Percentiles rank a stretch among this genome's conserved stretches.
Evolutionary conservation across 371 early-diverging fungal genomes (phyloP).

Genomic region (Mortierella sp.): DNA sequence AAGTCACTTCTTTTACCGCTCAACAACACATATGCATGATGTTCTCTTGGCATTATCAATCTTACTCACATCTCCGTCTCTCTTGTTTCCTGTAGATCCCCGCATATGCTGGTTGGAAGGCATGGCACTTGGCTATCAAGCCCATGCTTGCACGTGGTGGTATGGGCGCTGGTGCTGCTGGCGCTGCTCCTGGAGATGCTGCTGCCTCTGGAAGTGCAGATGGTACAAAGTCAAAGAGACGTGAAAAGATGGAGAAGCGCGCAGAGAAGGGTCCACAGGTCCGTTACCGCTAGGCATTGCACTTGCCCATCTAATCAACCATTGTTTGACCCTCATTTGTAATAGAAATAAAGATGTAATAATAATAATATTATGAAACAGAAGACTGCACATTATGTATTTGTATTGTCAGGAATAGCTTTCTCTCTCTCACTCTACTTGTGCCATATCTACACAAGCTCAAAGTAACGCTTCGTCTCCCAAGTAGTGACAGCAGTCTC

Average conservation of each 20-base stretch:
- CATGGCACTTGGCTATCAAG: conserved; percentile 67
- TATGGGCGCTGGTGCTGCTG: conserved; percentile 20
- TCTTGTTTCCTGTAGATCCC: conserved; percentile 65
- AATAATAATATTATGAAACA: conserved; percentile 1
- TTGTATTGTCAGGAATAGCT: neutral
- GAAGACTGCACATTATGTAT: neutral
- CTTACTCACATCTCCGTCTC: neutral
- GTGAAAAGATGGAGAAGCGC: conserved; percentile 71
- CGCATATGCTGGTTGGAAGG: conserved; percentile 69
- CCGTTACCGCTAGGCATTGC: conserved; percentile 19
- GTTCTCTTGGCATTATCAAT: conserved; percentile 1
- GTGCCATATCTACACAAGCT: conserved; percentile 58
- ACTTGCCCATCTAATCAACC: neutral
- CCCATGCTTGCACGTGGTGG: conserved; percentile 60
- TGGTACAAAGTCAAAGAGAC: conserved; percentile 68
- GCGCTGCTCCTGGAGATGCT: conserved; percentile 21
- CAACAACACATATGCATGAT: neutral
- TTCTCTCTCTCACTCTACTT: neutral
- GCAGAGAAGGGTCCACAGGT: conserved; percentile 61
- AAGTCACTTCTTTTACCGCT: conserved; percentile 28
- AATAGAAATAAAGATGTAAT: neutral
- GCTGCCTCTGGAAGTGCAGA: conserved; percentile 37
- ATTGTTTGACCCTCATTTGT: neutral
- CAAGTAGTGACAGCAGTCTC: conserved; percentile 81
- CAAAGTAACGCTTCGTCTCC: conserved; percentile 83